Percentiles rank a stretch among this genome's conserved stretches.
Conservation (phyloP, 495 filamentous ascomycete genomes). For the Penicillium manginii region DNA sequence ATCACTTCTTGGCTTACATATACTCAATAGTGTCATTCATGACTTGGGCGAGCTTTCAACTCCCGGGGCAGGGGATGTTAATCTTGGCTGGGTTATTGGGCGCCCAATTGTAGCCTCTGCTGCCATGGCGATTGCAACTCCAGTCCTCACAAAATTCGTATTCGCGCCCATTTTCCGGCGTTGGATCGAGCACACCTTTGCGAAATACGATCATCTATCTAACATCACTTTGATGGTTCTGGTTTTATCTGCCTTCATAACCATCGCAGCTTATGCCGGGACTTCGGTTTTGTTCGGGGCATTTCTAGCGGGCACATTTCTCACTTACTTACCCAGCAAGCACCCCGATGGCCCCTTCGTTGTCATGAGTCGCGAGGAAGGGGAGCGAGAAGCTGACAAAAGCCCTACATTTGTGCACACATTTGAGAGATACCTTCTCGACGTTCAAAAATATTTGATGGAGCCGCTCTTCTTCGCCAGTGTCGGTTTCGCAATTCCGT, state of each 20-base stretch:
- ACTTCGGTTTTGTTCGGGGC: constrained; percentile 69
- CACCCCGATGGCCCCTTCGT: constrained; percentile 37
- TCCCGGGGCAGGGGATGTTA: constrained; percentile 31
- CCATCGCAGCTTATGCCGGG: constrained; percentile 59
- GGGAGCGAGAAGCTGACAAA: constrained; percentile 46
- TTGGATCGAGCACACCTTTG: constrained; percentile 37
- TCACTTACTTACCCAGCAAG: constrained; percentile 50
- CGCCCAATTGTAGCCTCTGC: constrained; percentile 60
- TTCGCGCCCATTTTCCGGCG: constrained; percentile 47
- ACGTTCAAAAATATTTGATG: constrained; percentile 56
- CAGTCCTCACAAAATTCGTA: constrained; percentile 49
- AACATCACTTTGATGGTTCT: constrained; percentile 45
- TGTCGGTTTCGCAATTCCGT: constrained; percentile 77
- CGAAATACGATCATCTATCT: constrained; percentile 33
- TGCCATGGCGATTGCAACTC: constrained; percentile 52
- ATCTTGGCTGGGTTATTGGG: constrained; percentile 46
- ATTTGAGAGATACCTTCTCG: constrained; percentile 35
- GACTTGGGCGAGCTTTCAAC: constrained; percentile 38
- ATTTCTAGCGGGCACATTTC: constrained; percentile 63
- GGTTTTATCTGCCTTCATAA: constrained; percentile 51
- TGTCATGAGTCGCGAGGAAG: constrained; percentile 36
- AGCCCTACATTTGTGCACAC: constrained; percentile 40
- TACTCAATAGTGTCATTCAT: constrained; percentile 45
- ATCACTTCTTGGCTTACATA: not conserved
- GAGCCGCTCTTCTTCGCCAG: constrained; percentile 74